phyloP scores from a whole-genome alignment of 352 stramenopile genomes.

The Phytophthora brassicae region DNA sequence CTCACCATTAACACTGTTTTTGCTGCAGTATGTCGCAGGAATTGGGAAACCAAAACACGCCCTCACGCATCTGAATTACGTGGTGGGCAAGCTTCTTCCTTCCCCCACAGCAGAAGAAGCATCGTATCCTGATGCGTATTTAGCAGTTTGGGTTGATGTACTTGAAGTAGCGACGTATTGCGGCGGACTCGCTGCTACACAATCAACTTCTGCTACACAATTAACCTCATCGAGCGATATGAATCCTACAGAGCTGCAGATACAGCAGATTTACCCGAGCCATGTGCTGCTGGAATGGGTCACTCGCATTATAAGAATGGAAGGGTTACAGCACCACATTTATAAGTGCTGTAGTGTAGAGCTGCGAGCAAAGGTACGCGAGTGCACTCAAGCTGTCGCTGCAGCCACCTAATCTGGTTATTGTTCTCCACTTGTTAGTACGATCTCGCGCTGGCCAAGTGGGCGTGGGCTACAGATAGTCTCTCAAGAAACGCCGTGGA shows the following conservation, averaged over 20 bases:
- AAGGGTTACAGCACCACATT: slow-evolving; percentile 46
- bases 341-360: slow-evolving; percentile 53
- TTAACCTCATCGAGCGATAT: neutral
- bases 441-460: slow-evolving; percentile 69
- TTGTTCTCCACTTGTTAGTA: slow-evolving; percentile 41
- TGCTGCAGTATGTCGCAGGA: slow-evolving; percentile 52
- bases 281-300: slow-evolving; percentile 53
- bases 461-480: slow-evolving; percentile 68
- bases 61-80: slow-evolving; percentile 53
- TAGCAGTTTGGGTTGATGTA: slow-evolving; percentile 58
- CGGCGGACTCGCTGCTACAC: slow-evolving; percentile 30
- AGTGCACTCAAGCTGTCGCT: neutral
- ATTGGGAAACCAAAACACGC: slow-evolving; percentile 57
- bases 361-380: slow-evolving; percentile 53
- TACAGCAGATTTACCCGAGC: slow-evolving; percentile 57
- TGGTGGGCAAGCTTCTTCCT: slow-evolving; percentile 56
- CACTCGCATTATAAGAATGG: slow-evolving; percentile 42
- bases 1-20: neutral
- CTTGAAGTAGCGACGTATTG: slow-evolving; percentile 59
- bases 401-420: neutral
- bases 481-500: slow-evolving; percentile 6
- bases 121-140: slow-evolving; percentile 52
- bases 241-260: neutral
- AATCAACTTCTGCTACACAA: slow-evolving; percentile 1
- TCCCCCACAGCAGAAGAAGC: slow-evolving; percentile 18